A percentile compares a stretch with the other conserved stretches of the same genome.
Evolutionary conservation across 2,329 filamentous ascomycete species (phyloP).

Genomic region (Beauveria caledonica): DNA sequence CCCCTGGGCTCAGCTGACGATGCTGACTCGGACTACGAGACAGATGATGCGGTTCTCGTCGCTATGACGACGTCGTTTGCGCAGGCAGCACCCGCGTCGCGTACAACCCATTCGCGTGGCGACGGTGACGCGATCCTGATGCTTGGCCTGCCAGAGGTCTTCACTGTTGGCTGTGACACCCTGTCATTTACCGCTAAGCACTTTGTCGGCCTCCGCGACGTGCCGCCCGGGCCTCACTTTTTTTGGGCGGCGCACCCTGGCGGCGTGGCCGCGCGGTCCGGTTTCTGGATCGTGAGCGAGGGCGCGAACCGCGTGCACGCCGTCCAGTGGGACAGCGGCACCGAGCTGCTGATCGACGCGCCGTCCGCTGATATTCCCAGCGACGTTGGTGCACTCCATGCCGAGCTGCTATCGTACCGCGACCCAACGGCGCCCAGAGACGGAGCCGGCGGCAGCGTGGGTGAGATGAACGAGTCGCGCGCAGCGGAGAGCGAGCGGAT

Average conservation of each 20-base stretch:
- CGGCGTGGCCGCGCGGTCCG: conserved; percentile 41
- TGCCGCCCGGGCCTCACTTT: conserved; percentile 50
- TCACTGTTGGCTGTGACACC: conserved; percentile 46
- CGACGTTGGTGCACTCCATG: conserved; percentile 30
- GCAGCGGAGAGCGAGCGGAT: conserved; percentile 27
- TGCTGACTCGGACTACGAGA: not conserved
- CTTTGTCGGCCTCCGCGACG: conserved; percentile 45
- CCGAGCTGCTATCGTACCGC: conserved; percentile 37
- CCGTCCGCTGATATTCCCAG: conserved; percentile 36
- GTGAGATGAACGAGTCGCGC: conserved; percentile 15
- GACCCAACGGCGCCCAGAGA: conserved; percentile 23
- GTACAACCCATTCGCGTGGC: not conserved
- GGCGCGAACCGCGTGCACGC: conserved; percentile 31
- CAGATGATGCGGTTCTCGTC: not conserved
- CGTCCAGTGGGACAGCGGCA: conserved; percentile 47
- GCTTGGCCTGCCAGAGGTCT: conserved; percentile 40
- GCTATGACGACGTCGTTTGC: too few relatives aligned
- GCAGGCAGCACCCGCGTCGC: not conserved
- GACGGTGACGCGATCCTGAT: conserved; percentile 44
- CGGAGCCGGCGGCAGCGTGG: conserved; percentile 14
- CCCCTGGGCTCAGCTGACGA: not conserved
- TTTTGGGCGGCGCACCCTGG: conserved; percentile 48
- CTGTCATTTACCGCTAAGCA: conserved; percentile 38
- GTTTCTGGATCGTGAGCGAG: conserved; percentile 46
- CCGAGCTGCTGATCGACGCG: conserved; percentile 46